A percentile compares a stretch with the other conserved stretches of the same genome.
phyloP scores from a whole-genome alignment of 169 alveolate genomes.

The Cryptosporidium sp. region DNA sequence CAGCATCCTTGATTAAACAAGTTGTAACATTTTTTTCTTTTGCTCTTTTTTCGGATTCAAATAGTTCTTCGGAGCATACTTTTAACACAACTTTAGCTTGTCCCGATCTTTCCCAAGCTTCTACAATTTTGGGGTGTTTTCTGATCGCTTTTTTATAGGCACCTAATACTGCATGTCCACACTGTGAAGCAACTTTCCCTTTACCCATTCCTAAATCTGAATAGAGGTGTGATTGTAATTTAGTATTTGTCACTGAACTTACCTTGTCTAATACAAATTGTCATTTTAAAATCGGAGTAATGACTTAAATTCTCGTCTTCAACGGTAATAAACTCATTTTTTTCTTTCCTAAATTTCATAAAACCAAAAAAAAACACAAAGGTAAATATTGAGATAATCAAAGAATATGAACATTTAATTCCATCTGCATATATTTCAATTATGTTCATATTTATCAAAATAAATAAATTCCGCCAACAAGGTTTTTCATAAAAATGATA shows the following conservation, averaged over 20 bases:
- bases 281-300: conserved; percentile 41
- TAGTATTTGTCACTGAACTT: neutral
- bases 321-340: neutral
- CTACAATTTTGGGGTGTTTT: conserved; percentile 47
- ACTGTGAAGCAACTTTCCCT: conserved; percentile 88
- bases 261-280: conserved; percentile 66
- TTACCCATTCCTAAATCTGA: conserved; percentile 86
- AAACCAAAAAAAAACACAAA: neutral
- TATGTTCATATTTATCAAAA: conserved; percentile 4
- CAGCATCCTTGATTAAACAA: conserved; percentile 88
- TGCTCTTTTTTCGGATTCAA: conserved; percentile 81
- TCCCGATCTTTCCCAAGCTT: conserved; percentile 80
- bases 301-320: neutral
- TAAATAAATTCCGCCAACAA: conserved; percentile 31
- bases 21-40: conserved; percentile 78
- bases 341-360: neutral
- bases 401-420: conserved; percentile 14
- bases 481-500: conserved; percentile 31
- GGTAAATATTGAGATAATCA: neutral
- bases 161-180: conserved; percentile 89
- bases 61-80: conserved; percentile 80
- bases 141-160: conserved; percentile 76
- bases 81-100: conserved; percentile 85
- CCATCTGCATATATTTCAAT: conserved; percentile 18
- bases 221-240: neutral